Base-by-base conservation (phyloP, 352 stramenopile genomes). In the Phytophthora fragariaefolia region DNA sequence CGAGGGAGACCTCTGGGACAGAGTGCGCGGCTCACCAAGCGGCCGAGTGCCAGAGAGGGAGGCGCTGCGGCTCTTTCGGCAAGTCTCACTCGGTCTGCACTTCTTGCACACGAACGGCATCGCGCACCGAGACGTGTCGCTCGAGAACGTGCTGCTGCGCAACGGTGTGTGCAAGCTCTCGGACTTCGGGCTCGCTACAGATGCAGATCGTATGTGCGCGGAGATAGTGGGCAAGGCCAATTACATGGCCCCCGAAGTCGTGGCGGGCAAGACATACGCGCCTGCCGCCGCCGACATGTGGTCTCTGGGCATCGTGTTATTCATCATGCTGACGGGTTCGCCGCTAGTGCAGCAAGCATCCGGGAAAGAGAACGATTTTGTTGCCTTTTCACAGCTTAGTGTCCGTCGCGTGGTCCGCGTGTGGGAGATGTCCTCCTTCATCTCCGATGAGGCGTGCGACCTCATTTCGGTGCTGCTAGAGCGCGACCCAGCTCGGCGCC, bases 261-360 rank as follows among this genome's bases (percentile, higher is more conserved):
- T 84, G 20, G 56, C 60, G 2, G 54, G 66, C 10, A 24, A 70
- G 17, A 15, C 22, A 8, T 90, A 90, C 67, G 69, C 80, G 20
- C 77, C 81, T 0, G 48, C 47, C 2, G 66, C 49, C 2, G 82
- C 80, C n/a, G 82, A 91, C 48, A 85, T 89, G 73, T 91, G 82
- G 80, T 84, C 82, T 26, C 48, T 91, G 1, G 80, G 82, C 3
- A 75, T 91, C 47, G 74, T 88, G 55, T 50, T 89, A 10, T 91
- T 88, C 73, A 79, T 89, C 59, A 82, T 90, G 72, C 24, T 91
- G 22, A 82, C 77, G 1, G 82, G 82, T 0, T 86, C 80, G 3
- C 80, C 79, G 17, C 71, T 88, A 1, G 63, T 76, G 18, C 59
- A 66, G 1, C 68, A 48, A n/a, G 73, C 79, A 0, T 68, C 58